Evolutionary conservation across 371 early-diverging fungal genomes (phyloP).

Genomic region (Mycotypha africana): DNA sequence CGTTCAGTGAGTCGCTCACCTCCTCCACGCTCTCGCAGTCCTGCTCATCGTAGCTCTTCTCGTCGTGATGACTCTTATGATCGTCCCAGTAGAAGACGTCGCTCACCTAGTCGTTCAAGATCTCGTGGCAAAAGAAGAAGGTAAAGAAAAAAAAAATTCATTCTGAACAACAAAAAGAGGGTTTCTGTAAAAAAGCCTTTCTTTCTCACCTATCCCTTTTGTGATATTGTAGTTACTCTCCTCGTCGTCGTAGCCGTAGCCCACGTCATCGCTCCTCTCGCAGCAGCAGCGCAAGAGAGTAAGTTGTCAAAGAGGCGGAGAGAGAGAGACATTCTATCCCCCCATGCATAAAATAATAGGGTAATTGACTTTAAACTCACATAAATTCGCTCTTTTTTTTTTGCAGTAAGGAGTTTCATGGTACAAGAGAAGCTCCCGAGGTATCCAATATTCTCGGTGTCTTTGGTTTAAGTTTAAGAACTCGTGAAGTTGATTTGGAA

Average conservation of each 20-base stretch:
- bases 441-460: constrained; percentile 69
- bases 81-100: constrained; percentile 21
- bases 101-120: constrained; percentile 28
- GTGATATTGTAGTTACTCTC: neutral
- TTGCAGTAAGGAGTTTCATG: constrained; percentile 41
- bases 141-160: too few relatives aligned
- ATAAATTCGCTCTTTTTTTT: too few relatives aligned
- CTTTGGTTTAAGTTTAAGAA: constrained; percentile 73
- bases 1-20: constrained; percentile 16
- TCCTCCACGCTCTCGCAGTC: constrained; percentile 22
- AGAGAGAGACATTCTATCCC: too few relatives aligned
- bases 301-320: too few relatives aligned
- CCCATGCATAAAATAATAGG: neutral
- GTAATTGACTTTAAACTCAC: neutral
- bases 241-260: constrained; percentile 11
- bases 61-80: too few relatives aligned
- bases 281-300: constrained; percentile 18
- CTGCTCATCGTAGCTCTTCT: constrained; percentile 23
- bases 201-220: constrained; percentile 2
- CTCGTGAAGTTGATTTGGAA: constrained; percentile 63
- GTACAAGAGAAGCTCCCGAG: constrained; percentile 42
- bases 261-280: constrained; percentile 28
- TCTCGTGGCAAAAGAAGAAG: constrained; percentile 30
- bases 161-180: too few relatives aligned
- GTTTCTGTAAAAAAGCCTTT: too few relatives aligned